Evolutionary conservation across 2,329 filamentous ascomycete genomes (phyloP).

Genomic region (Rhinocladiella mackenziei): DNA sequence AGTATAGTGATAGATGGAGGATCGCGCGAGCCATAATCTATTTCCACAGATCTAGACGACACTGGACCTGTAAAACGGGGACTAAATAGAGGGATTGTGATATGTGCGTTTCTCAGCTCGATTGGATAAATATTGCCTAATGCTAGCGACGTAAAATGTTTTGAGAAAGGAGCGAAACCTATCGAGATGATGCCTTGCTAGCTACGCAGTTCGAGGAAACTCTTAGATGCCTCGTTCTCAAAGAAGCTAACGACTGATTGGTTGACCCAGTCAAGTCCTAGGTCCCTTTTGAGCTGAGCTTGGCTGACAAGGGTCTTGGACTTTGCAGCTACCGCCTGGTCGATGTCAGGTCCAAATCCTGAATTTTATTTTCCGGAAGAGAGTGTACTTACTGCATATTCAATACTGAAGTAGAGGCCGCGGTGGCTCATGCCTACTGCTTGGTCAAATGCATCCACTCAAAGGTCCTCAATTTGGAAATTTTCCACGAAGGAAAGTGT

Average conservation of each 20-base stretch:
- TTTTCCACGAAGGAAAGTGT: constrained; percentile 65
- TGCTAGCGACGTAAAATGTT: constrained; percentile 60
- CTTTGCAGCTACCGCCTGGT: constrained; percentile 41
- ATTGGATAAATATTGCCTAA: constrained; percentile 68
- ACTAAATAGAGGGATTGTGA: no score
- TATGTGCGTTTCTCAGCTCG: constrained; percentile 48
- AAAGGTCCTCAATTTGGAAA: constrained; percentile 61
- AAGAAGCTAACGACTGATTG: constrained; percentile 63
- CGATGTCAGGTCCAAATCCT: no score
- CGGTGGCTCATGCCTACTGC: constrained; percentile 64
- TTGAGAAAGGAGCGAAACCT: constrained; percentile 67
- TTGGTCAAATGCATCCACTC: constrained; percentile 70
- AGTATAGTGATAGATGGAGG: no score
- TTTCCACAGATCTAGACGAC: no score
- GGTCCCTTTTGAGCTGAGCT: constrained; percentile 62
- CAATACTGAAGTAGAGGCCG: constrained; percentile 23
- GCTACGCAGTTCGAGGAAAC: constrained; percentile 59
- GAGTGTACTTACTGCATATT: constrained; percentile 24
- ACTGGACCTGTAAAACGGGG: no score
- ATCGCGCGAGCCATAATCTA: no score
- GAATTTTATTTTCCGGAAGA: no score
- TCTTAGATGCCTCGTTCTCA: constrained; percentile 64
- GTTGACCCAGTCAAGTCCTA: constrained; percentile 56
- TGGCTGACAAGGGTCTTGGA: constrained; percentile 64
- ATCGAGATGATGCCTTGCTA: constrained; percentile 64